phyloP scores from a whole-genome alignment of 805 yeast species.

The Hanseniaspora lindneri region DNA sequence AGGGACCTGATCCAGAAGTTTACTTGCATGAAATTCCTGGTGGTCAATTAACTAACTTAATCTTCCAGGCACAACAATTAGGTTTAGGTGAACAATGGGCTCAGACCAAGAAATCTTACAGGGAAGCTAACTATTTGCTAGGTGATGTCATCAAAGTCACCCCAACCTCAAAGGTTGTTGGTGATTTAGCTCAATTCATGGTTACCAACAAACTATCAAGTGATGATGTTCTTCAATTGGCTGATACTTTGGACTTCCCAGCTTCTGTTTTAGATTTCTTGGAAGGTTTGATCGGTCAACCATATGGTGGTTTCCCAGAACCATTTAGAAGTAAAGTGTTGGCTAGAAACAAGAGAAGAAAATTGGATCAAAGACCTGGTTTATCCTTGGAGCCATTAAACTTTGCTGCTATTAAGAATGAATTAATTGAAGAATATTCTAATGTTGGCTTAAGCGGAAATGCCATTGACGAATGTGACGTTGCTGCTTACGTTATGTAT shows the following conservation, averaged over 20 bases:
- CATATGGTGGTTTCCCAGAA: conserved; percentile 99
- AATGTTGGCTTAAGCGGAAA: conserved; percentile 11
- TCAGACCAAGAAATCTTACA: conserved; percentile 89
- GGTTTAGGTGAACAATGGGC: conserved; percentile 96
- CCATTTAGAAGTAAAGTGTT: conserved; percentile 88
- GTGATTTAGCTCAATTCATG: conserved; percentile 99
- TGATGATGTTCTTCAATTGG: conserved; percentile 78
- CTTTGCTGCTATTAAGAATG: conserved; percentile 57
- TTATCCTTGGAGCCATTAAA: conserved; percentile 77
- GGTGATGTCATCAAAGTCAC: conserved; percentile 98
- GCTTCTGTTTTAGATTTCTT: conserved; percentile 95
- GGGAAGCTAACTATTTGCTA: conserved; percentile 74
- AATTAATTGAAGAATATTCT: conserved; percentile 66
- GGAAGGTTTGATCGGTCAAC: conserved; percentile 98
- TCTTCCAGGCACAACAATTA: conserved; percentile 98
- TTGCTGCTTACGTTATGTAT: conserved; percentile 94
- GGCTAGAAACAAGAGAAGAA: conserved; percentile 74
- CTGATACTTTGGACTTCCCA: conserved; percentile 91
- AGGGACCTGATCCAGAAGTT: conserved; percentile 99
- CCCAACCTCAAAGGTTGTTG: conserved; percentile 99
- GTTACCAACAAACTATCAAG: conserved; percentile 81
- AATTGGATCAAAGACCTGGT: conserved; percentile 85
- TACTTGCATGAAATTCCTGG: conserved; percentile 98
- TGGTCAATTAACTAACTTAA: conserved; percentile 93
- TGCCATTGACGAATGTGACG: conserved; percentile 68